Percentiles rank a stretch among this genome's conserved stretches.
These are phyloP conservation scores for Porogramme epimiltina DNA, from an alignment of 1,284 basidiomycete genomes.

Conservation along the genomic window DNA sequence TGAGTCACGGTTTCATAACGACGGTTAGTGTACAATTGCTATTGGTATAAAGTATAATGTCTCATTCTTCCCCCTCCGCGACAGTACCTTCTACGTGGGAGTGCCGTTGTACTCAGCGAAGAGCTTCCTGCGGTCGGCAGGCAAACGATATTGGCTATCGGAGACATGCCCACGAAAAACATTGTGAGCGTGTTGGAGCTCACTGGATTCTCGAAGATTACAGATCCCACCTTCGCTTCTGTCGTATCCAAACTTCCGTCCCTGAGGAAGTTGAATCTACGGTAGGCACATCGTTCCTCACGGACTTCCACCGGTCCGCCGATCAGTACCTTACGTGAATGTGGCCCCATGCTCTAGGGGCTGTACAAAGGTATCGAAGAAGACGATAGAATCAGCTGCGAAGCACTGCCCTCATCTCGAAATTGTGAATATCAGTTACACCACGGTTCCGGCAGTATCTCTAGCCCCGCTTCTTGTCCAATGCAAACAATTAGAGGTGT, in stretches of 20 bases:
- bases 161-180: constrained; percentile 34
- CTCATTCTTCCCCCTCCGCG: neutral
- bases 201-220: constrained; percentile 50
- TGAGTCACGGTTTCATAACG: constrained; percentile 55
- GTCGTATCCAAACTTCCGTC: constrained; percentile 45
- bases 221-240: constrained; percentile 53
- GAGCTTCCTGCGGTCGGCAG: constrained; percentile 55
- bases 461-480: constrained; percentile 45
- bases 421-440: constrained; percentile 62
- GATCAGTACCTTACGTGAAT: neutral
- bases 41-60: neutral
- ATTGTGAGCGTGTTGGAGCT: constrained; percentile 52
- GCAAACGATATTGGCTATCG: constrained; percentile 50
- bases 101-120: constrained; percentile 47
- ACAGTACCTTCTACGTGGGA: constrained; percentile 64
- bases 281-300: constrained; percentile 39
- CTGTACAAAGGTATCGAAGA: constrained; percentile 55
- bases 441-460: constrained; percentile 51
- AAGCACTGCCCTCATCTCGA: constrained; percentile 46
- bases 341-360: constrained; percentile 42
- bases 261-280: constrained; percentile 51
- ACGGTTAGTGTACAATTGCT: constrained; percentile 41
- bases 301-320: neutral
- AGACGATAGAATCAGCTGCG: constrained; percentile 47
- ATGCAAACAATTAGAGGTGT: constrained; percentile 48